Evolutionary conservation across 768 basidiomycete species (phyloP).

Genomic region (Pleurotus pulmonarius): DNA sequence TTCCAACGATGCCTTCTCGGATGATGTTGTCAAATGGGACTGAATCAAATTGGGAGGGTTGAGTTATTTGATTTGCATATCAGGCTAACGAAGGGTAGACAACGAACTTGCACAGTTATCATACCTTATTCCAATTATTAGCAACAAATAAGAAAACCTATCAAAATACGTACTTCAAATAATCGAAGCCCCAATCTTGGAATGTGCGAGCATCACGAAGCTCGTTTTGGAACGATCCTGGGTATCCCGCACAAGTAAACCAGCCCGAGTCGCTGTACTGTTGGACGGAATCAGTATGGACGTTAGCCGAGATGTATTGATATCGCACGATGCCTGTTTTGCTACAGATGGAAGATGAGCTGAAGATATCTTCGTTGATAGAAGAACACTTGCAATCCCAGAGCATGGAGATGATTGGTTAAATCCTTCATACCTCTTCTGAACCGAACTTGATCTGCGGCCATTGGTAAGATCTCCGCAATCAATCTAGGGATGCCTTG

Average conservation of each 20-base stretch:
- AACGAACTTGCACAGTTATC: conserved; percentile 52
- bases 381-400: conserved; percentile 47
- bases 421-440: conserved; percentile 53
- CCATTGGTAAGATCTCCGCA: too few relatives aligned
- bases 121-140: conserved; percentile 26
- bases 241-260: conserved; percentile 66
- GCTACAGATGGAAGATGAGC: conserved; percentile 15
- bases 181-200: conserved; percentile 65
- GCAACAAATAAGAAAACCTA: not conserved
- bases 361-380: not conserved
- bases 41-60: conserved; percentile 15
- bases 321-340: conserved; percentile 39
- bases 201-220: conserved; percentile 51
- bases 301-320: not conserved
- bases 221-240: conserved; percentile 63
- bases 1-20: conserved; percentile 50
- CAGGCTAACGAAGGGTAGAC: not conserved
- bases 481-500: too few relatives aligned
- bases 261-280: conserved; percentile 62
- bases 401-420: conserved; percentile 49
- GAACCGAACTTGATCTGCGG: conserved; percentile 47
- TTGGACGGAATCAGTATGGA: not conserved
- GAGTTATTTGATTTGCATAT: not conserved
- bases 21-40: conserved; percentile 58
- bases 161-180: conserved; percentile 46